Percentiles rank a stretch among this genome's conserved stretches.
phyloP scores from a whole-genome alignment of 768 basidiomycete genomes.

The Boletus reticulatus region DNA sequence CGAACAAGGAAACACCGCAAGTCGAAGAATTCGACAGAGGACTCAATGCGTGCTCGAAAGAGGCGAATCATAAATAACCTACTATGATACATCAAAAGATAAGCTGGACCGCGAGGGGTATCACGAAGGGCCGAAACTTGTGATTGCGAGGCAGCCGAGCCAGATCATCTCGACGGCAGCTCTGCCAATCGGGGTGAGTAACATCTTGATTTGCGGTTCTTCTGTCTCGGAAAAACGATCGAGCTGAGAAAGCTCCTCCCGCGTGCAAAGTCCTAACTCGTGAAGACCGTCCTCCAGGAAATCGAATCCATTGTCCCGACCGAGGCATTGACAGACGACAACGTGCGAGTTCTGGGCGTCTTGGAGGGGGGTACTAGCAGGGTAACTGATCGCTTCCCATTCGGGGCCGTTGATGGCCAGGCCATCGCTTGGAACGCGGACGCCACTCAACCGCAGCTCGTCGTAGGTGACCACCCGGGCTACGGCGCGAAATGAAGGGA shows the following conservation, averaged over 20 bases:
- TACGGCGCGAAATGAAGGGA: conserved; percentile 67
- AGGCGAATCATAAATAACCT: neutral
- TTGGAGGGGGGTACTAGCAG: conserved; percentile 26
- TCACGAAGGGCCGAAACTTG: conserved; percentile 35
- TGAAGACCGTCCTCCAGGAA: conserved; percentile 79
- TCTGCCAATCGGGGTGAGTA: conserved; percentile 45
- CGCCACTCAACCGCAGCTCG: conserved; percentile 69
- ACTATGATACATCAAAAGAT: conserved; percentile 12
- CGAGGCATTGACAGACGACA: conserved; percentile 57
- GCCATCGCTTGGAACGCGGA: conserved; percentile 71
- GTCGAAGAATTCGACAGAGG: neutral
- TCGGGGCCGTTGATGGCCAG: conserved; percentile 65
- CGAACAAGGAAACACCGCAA: neutral
- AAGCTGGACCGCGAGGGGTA: neutral
- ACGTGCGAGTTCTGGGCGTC: conserved; percentile 39
- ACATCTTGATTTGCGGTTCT: conserved; percentile 40
- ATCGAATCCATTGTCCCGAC: conserved; percentile 67
- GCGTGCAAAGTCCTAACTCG: conserved; percentile 63
- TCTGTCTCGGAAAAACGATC: conserved; percentile 23
- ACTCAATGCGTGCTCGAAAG: conserved; percentile 2
- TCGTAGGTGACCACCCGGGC: conserved; percentile 71
- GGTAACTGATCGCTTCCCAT: conserved; percentile 42
- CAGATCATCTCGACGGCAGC: conserved; percentile 55
- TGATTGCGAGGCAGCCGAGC: conserved; percentile 52
- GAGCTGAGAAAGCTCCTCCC: conserved; percentile 19